These are phyloP conservation scores for Cadophora gregata DNA, from an alignment of 2,329 filamentous ascomycete genomes.

Conservation along the genomic window DNA sequence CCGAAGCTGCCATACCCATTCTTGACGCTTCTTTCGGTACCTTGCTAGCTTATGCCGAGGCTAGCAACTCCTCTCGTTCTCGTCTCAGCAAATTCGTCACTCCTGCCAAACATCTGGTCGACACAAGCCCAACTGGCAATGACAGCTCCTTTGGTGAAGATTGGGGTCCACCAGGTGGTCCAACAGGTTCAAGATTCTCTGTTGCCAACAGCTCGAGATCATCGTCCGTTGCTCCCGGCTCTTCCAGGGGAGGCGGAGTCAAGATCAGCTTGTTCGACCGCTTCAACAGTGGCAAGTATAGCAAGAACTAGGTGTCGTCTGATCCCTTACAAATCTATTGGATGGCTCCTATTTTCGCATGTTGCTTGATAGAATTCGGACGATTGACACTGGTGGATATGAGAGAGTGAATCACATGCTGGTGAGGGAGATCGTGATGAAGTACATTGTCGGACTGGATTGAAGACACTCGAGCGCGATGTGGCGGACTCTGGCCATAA, in stretches of 20 bases:
- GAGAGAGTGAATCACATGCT: neutral
- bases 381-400: conserved; percentile 4
- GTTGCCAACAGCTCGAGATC: conserved; percentile 4
- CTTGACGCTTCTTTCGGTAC: conserved; percentile 39
- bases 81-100: conserved; percentile 35
- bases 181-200: neutral
- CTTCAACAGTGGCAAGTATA: conserved; percentile 15
- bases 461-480: neutral
- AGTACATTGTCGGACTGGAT: neutral
- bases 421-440: neutral
- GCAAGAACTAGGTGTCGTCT: neutral
- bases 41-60: conserved; percentile 37
- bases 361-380: neutral
- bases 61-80: conserved; percentile 26
- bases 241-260: neutral
- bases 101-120: conserved; percentile 36
- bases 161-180: conserved; percentile 33
- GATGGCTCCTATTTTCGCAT: conserved; percentile 3
- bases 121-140: conserved; percentile 38
- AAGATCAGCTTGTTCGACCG: conserved; percentile 11
- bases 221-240: conserved; percentile 8
- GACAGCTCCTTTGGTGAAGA: conserved; percentile 42
- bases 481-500: neutral
- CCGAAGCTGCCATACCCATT: conserved; percentile 36
- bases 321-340: neutral